Conservation (phyloP, 352 stramenopile species). For the Plasmopara viticola region DNA sequence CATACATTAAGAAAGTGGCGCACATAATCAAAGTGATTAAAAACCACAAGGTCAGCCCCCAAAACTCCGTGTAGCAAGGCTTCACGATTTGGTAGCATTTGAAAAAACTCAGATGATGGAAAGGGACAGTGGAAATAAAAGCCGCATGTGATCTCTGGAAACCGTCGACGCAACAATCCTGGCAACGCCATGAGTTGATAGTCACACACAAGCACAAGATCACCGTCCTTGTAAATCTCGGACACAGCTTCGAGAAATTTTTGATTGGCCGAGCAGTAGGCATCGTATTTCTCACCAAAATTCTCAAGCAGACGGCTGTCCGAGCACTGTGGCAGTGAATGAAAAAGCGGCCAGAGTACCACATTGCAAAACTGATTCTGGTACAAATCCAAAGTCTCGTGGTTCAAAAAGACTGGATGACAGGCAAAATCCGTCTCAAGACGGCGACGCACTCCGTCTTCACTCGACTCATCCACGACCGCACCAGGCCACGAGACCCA, state of each 20-base stretch:
- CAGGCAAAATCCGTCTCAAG: constrained; percentile 81
- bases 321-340: constrained; percentile 78
- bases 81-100: constrained; percentile 79
- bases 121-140: constrained; percentile 90
- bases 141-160: constrained; percentile 70
- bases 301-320: constrained; percentile 70
- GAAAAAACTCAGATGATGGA: constrained; percentile 87
- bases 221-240: constrained; percentile 80
- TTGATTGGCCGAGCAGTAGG: constrained; percentile 84
- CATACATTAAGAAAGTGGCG: constrained; percentile 83
- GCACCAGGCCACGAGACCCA: constrained; percentile 88
- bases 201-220: constrained; percentile 85
- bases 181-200: constrained; percentile 87
- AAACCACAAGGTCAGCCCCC: constrained; percentile 80
- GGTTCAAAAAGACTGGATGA: constrained; percentile 77
- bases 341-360: constrained; percentile 87
- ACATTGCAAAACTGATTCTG: constrained; percentile 89
- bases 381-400: constrained; percentile 75
- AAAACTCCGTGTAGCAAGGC: constrained; percentile 75
- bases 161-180: constrained; percentile 61
- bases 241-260: constrained; percentile 78
- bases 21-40: constrained; percentile 89
- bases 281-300: constrained; percentile 83
- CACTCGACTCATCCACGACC: constrained; percentile 72
- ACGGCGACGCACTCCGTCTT: constrained; percentile 60